Evolutionary conservation across 2,329 filamentous ascomycete species (phyloP).

Genomic region (Orbilia oligospora): DNA sequence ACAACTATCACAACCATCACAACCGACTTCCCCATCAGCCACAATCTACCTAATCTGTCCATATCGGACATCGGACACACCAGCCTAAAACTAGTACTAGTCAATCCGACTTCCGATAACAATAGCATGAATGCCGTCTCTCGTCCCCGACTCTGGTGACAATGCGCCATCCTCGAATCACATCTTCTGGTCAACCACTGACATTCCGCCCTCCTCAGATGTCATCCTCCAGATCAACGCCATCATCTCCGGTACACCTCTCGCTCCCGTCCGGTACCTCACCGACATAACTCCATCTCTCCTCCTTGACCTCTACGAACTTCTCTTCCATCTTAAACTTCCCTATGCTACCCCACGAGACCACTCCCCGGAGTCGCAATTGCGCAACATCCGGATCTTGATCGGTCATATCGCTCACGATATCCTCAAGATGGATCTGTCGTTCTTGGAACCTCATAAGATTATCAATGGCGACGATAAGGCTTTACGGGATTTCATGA

Average conservation of each 20-base stretch:
- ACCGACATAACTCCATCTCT: slow-evolving; percentile 58
- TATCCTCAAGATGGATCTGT: slow-evolving; percentile 90
- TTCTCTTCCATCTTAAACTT: slow-evolving; percentile 59
- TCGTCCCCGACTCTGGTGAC: slow-evolving; percentile 56
- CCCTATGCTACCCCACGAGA: slow-evolving; percentile 58
- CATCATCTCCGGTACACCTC: slow-evolving; percentile 52
- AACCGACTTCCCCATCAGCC: background rate
- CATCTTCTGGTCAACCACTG: slow-evolving; percentile 27
- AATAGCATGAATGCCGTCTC: slow-evolving; percentile 59
- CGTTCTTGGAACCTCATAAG: slow-evolving; percentile 69
- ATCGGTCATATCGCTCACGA: slow-evolving; percentile 90
- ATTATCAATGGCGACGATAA: slow-evolving; percentile 52
- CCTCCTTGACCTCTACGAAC: slow-evolving; percentile 59
- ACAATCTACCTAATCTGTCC: background rate
- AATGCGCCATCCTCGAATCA: slow-evolving; percentile 27
- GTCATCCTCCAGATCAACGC: slow-evolving; percentile 56
- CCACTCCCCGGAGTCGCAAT: slow-evolving; percentile 52
- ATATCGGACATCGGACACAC: background rate
- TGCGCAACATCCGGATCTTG: slow-evolving; percentile 56
- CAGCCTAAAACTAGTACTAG: too few relatives aligned
- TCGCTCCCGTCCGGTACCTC: slow-evolving; percentile 38
- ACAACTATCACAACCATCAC: background rate
- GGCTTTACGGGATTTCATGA: slow-evolving; percentile 53
- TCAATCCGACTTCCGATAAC: background rate
- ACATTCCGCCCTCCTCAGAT: slow-evolving; percentile 41